Evolutionary conservation across 2,329 filamentous ascomycete species (phyloP).

Genomic region (Celoporthe dispersa): DNA sequence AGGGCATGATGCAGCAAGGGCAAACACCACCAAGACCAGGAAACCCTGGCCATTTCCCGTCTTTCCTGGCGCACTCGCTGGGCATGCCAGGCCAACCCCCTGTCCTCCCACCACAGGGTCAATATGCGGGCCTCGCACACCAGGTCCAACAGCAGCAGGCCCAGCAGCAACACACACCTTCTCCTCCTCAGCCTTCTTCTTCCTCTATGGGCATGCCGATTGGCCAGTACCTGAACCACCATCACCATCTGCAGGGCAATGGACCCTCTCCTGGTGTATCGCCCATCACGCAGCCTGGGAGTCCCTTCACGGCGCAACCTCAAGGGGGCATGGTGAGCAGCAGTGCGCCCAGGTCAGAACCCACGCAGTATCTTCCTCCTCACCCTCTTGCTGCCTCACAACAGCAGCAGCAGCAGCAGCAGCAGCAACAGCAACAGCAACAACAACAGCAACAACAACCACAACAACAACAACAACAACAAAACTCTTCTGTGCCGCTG

Average conservation of each 20-base stretch:
- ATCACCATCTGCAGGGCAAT: background rate
- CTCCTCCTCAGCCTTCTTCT: constrained; percentile 4
- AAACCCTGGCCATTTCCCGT: constrained; percentile 23
- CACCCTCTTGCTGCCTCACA: too few species aligned
- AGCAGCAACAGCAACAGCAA: constrained; percentile 21
- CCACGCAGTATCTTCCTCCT: background rate
- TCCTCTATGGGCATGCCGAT: background rate
- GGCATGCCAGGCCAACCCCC: constrained; percentile 29
- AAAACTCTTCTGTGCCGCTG: background rate
- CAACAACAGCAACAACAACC: constrained; percentile 16
- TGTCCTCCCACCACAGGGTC: constrained; percentile 24
- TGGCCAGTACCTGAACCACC: background rate
- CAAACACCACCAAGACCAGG: constrained; percentile 25
- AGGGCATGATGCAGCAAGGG: constrained; percentile 26
- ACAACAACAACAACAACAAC: background rate
- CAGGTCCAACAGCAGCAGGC: constrained; percentile 22
- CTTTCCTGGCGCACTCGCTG: constrained; percentile 21
- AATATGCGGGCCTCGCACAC: constrained; percentile 25
- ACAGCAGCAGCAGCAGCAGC: background rate
- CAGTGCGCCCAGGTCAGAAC: constrained; percentile 15
- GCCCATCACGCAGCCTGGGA: constrained; percentile 28
- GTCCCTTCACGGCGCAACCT: constrained; percentile 23
- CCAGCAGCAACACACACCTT: background rate
- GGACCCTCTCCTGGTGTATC: constrained; percentile 28
- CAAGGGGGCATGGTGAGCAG: constrained; percentile 10